These are phyloP conservation scores for Stagonosporopsis rhizophila DNA, from an alignment of 2,329 filamentous ascomycete genomes.

Conservation along the genomic window DNA sequence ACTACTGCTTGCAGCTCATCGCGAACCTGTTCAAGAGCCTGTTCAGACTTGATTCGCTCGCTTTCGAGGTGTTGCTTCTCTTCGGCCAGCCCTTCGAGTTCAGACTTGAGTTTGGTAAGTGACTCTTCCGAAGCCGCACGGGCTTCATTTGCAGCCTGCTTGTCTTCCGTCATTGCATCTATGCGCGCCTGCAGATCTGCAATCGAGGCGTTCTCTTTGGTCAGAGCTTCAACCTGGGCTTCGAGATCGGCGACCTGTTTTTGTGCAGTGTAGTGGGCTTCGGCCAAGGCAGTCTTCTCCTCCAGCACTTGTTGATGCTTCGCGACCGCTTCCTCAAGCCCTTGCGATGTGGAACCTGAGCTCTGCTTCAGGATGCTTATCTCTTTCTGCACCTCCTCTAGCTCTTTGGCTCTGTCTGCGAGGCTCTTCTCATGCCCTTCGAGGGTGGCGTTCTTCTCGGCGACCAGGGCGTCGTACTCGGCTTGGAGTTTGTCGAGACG, in stretches of 20 bases:
- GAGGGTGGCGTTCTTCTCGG: constrained; percentile 35
- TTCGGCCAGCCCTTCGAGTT: constrained; percentile 24
- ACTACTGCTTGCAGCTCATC: constrained; percentile 26
- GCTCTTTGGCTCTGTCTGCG: constrained; percentile 27
- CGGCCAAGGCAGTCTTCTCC: constrained; percentile 31
- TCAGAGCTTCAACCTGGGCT: constrained; percentile 11
- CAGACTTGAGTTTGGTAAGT: constrained; percentile 30
- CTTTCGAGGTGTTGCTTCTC: constrained; percentile 28
- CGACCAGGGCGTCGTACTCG: constrained; percentile 41
- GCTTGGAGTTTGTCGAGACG: constrained; percentile 42
- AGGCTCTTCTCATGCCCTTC: constrained; percentile 35
- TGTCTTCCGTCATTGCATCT: constrained; percentile 26
- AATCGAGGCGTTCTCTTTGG: constrained; percentile 13
- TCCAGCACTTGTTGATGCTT: constrained; percentile 34
- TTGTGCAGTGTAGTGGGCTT: constrained; percentile 33
- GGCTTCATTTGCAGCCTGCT: constrained; percentile 29
- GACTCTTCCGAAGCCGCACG: constrained; percentile 21
- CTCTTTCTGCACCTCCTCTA: constrained; percentile 32
- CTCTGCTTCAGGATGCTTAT: constrained; percentile 28
- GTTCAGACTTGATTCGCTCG: constrained; percentile 21
- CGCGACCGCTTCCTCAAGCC: constrained; percentile 31
- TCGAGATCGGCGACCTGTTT: constrained; percentile 33
- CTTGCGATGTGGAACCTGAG: constrained; percentile 34
- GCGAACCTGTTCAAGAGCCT: constrained; percentile 28
- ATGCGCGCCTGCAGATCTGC: constrained; percentile 23